A percentile compares a stretch with the other conserved stretches of the same genome.
These are phyloP conservation scores for Claviceps monticola DNA, from an alignment of 2,329 filamentous ascomycete species.

Conservation along the genomic window DNA sequence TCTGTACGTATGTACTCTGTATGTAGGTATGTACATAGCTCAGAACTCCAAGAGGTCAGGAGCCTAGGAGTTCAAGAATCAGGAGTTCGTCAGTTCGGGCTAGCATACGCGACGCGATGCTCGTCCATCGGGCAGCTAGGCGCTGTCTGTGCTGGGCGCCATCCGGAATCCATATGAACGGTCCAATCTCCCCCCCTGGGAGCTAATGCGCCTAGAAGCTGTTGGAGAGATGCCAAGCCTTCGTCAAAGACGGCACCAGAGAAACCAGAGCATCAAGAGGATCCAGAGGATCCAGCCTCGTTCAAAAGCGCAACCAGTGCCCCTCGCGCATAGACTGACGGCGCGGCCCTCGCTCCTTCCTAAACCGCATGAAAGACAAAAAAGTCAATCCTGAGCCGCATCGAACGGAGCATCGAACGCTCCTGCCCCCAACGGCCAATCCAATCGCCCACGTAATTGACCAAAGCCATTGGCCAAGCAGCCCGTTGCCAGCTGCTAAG, in stretches of 20 bases:
- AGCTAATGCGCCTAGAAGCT: not conserved
- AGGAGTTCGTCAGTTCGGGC: not conserved
- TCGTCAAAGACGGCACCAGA: not conserved
- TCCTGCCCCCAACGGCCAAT: not conserved
- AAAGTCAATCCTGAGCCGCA: not conserved
- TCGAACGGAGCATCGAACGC: not conserved
- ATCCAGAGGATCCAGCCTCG: not conserved
- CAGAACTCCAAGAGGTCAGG: too few species aligned
- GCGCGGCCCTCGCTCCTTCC: not conserved
- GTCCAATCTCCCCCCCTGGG: constrained; percentile 6
- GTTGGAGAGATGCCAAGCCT: not conserved
- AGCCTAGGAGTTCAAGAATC: not conserved
- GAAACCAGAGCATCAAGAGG: not conserved
- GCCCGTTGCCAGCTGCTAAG: not conserved
- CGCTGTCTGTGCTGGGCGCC: constrained; percentile 1
- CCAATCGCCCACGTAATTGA: not conserved
- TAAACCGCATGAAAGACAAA: not conserved
- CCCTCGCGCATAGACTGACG: not conserved
- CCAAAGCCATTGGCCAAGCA: not conserved
- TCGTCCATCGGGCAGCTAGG: not conserved
- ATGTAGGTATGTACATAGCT: too few species aligned
- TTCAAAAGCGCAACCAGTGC: not conserved
- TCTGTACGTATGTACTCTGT: too few species aligned
- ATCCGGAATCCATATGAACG: not conserved
- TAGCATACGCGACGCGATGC: not conserved